Conservation (phyloP, 495 filamentous ascomycete species). For the Penicillium soppii region DNA sequence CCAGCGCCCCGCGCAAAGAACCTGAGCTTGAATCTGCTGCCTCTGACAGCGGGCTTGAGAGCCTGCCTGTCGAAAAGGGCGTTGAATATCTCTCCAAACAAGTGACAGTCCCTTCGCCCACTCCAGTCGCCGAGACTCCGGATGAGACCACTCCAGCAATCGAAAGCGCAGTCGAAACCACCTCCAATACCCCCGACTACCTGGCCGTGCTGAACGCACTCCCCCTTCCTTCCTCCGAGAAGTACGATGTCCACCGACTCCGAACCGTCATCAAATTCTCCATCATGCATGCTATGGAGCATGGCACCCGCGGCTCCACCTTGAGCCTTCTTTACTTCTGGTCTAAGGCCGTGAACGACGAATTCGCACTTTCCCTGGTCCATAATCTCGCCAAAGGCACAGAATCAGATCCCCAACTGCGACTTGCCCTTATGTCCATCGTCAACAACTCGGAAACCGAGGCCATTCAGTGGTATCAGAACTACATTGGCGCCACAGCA, state of each 20-base stretch:
- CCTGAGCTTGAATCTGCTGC: not conserved
- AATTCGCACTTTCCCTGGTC: conserved; percentile 24
- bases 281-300: conserved; percentile 4
- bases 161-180: not conserved
- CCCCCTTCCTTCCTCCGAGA: conserved; percentile 12
- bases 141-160: conserved; percentile 2
- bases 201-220: conserved; percentile 11
- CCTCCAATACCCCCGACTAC: conserved; percentile 7
- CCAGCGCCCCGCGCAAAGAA: conserved; percentile 6
- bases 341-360: conserved; percentile 13
- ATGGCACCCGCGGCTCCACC: conserved; percentile 6
- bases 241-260: conserved; percentile 15
- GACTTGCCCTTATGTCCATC: conserved; percentile 12
- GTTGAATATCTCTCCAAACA: conserved; percentile 3
- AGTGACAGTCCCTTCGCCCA: not conserved
- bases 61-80: not conserved
- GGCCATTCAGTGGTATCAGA: conserved; percentile 17
- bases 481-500: not conserved
- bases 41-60: conserved; percentile 3
- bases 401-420: conserved; percentile 3
- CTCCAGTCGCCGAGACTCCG: not conserved
- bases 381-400: conserved; percentile 10
- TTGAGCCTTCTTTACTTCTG: conserved; percentile 22
- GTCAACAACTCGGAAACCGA: conserved; percentile 13
- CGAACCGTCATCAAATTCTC: conserved; percentile 13